Percentiles rank a stretch among this genome's conserved stretches.
phyloP scores from a whole-genome alignment of 1,284 basidiomycete genomes.

The Melampsora americana region DNA sequence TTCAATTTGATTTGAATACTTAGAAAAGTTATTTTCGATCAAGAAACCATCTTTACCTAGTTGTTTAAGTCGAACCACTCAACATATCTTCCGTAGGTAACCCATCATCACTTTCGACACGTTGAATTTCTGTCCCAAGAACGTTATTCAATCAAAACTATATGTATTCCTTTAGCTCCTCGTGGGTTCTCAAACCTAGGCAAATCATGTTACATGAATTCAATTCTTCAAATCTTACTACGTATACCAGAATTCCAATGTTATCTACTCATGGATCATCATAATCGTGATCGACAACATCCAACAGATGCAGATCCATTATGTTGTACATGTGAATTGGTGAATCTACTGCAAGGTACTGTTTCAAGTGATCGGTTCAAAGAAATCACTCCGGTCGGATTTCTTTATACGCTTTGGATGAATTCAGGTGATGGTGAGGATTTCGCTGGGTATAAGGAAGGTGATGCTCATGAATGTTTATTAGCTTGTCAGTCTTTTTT shows the following conservation, averaged over 20 bases:
- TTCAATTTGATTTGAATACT: too few relatives aligned
- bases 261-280: conserved; percentile 37
- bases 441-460: conserved; percentile 40
- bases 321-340: conserved; percentile 39
- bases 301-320: conserved; percentile 10
- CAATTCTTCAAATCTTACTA: conserved; percentile 32
- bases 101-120: neutral
- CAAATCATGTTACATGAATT: conserved; percentile 42
- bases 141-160: too few relatives aligned
- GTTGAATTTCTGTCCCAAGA: too few relatives aligned
- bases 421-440: conserved; percentile 40
- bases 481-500: conserved; percentile 19
- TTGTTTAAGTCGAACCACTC: conserved; percentile 34
- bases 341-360: conserved; percentile 21
- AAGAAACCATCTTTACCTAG: conserved; percentile 22
- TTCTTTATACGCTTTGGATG: conserved; percentile 30
- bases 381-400: conserved; percentile 32
- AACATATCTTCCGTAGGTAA: conserved; percentile 29
- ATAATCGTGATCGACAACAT: conserved; percentile 35
- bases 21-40: conserved; percentile 22
- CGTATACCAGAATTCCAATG: conserved; percentile 39
- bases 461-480: conserved; percentile 43
- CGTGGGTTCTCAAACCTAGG: conserved; percentile 38
- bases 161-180: neutral
- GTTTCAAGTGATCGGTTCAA: neutral